Base-by-base conservation (phyloP, 352 stramenopile species). In the Phytophthora pistaciae region DNA sequence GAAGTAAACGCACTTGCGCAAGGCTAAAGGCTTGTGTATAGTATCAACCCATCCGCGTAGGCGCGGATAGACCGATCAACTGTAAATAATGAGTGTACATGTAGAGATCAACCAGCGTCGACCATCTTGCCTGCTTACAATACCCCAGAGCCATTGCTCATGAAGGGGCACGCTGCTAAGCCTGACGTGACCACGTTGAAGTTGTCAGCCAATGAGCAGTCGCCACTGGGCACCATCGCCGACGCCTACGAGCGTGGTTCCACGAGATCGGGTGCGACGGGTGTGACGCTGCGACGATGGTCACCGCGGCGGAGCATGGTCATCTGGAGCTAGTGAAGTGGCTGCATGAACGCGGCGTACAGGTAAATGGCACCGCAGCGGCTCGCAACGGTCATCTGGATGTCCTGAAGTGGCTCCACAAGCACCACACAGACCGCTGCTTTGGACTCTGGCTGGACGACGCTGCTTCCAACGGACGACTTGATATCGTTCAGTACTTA, bases 161-260 rank as follows among this genome's bases (percentile, higher is more conserved):
- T 46, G 14, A 36, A 57, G 42, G 16, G 42, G 14, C 42, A 49
- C 16, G 5, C 16, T 6, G 42, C 42, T 31, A 31, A 2, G 27
- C 2, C 29, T 33, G 29, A 33, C 18, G 44, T 23, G 44, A 50
- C 44, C 16, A 55, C 5, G 49, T 55, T 55, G 48, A 54, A 31
- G 48, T 33, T 54, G 48, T 10, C 48, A 25, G n/a, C 48, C 48
- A 29, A 54, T 54, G 10, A 27, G 23, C 14, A 52, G 29, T 33
- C 29, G 29, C 29, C 5, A 33, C 29, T 29, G 25, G 65, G 27
- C 16, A 73, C 69, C 21, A 60, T 73, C 31, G 36, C 56, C 13
- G 64, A 77, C 31, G 52, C 42, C 23, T 73, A 73, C 48, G 49
- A 55, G 7, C 36, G 59, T 77, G 70, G 70, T 66, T 77, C 27